Evolutionary conservation across 305 asterid genomes (phyloP), one percentile per base, ranked within the genome.

Genomic region (Fraxinus xanthoxyloides): DNA sequence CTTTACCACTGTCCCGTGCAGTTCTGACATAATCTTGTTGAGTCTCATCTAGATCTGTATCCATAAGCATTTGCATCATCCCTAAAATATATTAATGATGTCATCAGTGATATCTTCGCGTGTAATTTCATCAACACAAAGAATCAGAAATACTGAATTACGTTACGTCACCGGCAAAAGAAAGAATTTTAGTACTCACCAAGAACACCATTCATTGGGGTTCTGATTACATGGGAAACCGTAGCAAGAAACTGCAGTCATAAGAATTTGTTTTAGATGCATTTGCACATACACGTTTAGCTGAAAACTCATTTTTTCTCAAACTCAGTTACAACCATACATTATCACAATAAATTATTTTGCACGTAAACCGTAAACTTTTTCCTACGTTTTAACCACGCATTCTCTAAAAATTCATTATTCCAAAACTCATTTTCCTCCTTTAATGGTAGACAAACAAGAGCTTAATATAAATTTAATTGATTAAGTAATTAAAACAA

Each of bases 51-150:
- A 97, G 87, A 70, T 89, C 88, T 17, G 99, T 97, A 86, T 95
- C 98, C 98, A 86, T 91, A 79, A 97, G 98, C 99, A 97, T 95
- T 86, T 92, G 98, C 83, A 97, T 90, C 98, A 97, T 94, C 84
- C 98, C 98, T 95, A 88, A 85, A 76, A 43, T 17, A 43, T 2
- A 9, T 12, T 1, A 32, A 19, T 21, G 21, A 63, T 38, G 77
- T 43, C 10, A 31, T 65, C 76, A n/a, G n/a, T n/a, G n/a, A n/a
- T n/a, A n/a, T 31, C 76, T 38, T 35, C 7, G n/a, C 35, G 61
- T 34, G 5, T 70, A 17, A 75, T 31, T 80, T 65, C 56, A 24
- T 72, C 46, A 32, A 77, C 72, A 34, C n/a, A 46, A 31, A 2
- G n/a, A 9, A 79, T 40, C n/a, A 77, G 24, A 28, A 36, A 84